Base-by-base conservation (phyloP, 768 basidiomycete genomes). In the Lentinula detonsa region DNA sequence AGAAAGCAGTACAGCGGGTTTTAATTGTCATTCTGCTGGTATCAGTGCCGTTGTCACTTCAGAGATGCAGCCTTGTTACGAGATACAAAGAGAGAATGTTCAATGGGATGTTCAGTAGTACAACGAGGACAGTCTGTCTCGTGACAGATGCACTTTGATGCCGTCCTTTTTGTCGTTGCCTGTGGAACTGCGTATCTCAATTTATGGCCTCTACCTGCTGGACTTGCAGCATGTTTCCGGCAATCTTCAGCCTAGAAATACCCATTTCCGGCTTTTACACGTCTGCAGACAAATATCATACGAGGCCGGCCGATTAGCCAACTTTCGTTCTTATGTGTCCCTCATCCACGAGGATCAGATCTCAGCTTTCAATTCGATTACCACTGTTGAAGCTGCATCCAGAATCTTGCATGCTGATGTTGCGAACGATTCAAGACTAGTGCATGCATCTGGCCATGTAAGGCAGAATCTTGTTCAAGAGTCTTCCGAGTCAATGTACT, bases 271-370 rank as follows among this genome's bases (percentile, higher is more conserved):
- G 23, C 60, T 79, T 45, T 69, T 75, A 10, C 70, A 69, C 42
- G 65, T 68, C 31, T 76, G 69, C 71, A 67, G 61, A 28, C 69
- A 66, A 42, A 63, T 76, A 35, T 64, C 68, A 40, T 45, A 63
- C 46, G 77, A 78, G 62, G 76, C 74, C 5, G 59, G 56, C 15
- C 35, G 33, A 31, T 55, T 65, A 2, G 61, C 62, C 16, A 60
- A 57, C 33, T 61, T 62, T 53, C 63, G 68, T 34, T 67, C 65
- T 43, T 76, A 78, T 63, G 31, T 77, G 53, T 77, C 75, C 34
- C 72, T 80, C 34, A 59, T 68, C 58, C 68, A 75, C 65, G 77
- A 77, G 67, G 65, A 62, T 42, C 74, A 80, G 62, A 74, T 76
- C 42, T 57, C 65, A 45, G 61, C 52, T 43, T 72, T 73, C 63